Evolutionary conservation across 768 basidiomycete genomes (phyloP).

Genomic region (Termitomyces sp.): DNA sequence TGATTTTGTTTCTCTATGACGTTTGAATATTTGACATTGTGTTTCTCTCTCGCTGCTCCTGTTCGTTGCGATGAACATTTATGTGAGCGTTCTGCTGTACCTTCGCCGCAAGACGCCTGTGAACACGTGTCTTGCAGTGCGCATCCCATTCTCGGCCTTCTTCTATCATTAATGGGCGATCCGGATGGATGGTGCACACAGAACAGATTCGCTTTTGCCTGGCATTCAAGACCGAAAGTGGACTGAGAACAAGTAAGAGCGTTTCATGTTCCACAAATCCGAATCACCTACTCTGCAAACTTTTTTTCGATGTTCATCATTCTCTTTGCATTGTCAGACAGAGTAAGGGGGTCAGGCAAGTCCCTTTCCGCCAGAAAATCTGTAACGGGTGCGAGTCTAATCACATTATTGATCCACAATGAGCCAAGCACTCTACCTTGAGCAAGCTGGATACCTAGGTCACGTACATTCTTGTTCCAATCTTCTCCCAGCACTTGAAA

Average conservation of each 20-base stretch:
- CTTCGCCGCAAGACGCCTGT: constrained; percentile 41
- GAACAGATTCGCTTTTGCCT: constrained; percentile 55
- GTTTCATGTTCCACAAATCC: not conserved
- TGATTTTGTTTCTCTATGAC: not conserved
- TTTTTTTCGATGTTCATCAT: constrained; percentile 44
- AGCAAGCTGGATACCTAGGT: constrained; percentile 42
- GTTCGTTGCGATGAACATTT: not conserved
- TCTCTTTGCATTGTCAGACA: constrained; percentile 49
- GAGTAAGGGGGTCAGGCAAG: constrained; percentile 50
- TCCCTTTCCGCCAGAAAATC: constrained; percentile 46
- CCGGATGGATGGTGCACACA: constrained; percentile 51
- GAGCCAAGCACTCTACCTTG: constrained; percentile 32
- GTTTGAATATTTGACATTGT: not conserved
- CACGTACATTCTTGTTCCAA: constrained; percentile 55
- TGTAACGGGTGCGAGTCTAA: constrained; percentile 17
- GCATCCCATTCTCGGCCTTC: constrained; percentile 45
- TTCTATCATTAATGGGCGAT: constrained; percentile 63
- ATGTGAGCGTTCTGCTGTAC: not conserved
- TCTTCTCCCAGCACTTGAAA: constrained; percentile 44
- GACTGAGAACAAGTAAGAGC: constrained; percentile 32
- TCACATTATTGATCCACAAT: not conserved
- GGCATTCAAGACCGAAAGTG: constrained; percentile 45
- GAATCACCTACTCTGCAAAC: constrained; percentile 35
- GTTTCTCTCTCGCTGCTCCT: not conserved
- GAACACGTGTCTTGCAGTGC: constrained; percentile 52